A percentile compares a stretch with the other conserved stretches of the same genome.
Conservation (phyloP, 1,139 yeast species). For the Pneumocystis jirovecii region DNA sequence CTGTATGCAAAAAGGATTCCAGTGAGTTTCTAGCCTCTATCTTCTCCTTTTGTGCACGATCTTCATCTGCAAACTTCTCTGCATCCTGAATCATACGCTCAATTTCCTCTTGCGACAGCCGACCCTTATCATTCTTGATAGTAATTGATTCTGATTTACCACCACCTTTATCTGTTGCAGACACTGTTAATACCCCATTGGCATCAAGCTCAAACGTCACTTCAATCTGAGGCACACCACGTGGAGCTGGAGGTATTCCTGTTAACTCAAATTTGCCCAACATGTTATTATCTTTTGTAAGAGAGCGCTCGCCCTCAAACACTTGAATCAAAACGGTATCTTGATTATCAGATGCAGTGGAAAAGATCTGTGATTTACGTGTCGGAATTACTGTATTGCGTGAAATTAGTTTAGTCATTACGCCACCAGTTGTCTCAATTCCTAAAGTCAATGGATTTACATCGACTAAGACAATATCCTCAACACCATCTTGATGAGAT, state of each 20-base stretch:
- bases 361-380: conserved; percentile 89
- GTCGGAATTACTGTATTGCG: conserved; percentile 97
- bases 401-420: conserved; percentile 91
- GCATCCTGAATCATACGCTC: conserved; percentile 94
- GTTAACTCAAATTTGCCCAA: conserved; percentile 90
- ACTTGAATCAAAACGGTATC: conserved; percentile 94
- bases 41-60: conserved; percentile 63
- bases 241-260: conserved; percentile 96
- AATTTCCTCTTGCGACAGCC: conserved; percentile 79
- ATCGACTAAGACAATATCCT: conserved; percentile 75
- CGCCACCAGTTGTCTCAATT: conserved; percentile 96
- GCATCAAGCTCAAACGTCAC: conserved; percentile 91
- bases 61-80: conserved; percentile 79
- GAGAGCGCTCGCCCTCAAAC: conserved; percentile 92
- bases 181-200: conserved; percentile 85
- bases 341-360: conserved; percentile 94
- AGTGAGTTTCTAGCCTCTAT: conserved; percentile 76
- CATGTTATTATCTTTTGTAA: conserved; percentile 87
- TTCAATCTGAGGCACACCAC: conserved; percentile 96
- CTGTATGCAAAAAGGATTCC: conserved; percentile 76
- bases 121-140: conserved; percentile 92
- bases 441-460: conserved; percentile 91
- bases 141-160: conserved; percentile 76
- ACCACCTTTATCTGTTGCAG: conserved; percentile 91
- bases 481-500: conserved; percentile 71